Conservation (phyloP, 139 green algal species). For the Picochlorum costavermella region DNA sequence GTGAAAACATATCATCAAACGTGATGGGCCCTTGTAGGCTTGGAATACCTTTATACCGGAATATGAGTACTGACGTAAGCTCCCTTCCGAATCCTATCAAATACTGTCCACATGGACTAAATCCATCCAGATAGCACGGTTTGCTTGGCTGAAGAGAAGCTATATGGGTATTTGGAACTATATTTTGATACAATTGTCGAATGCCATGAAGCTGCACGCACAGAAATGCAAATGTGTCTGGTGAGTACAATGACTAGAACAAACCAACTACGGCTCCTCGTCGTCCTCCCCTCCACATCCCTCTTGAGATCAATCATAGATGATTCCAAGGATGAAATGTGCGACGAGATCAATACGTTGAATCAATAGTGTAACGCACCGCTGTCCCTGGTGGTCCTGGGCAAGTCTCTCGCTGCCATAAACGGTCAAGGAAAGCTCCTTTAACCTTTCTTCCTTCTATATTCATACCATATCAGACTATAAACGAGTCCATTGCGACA, state of each 20-base stretch:
- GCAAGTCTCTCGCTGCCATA: constrained; percentile 5
- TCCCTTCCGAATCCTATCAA: constrained; percentile 18
- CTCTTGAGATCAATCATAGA: too few relatives aligned
- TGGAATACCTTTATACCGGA: constrained; percentile 14
- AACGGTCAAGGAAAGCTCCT: not conserved
- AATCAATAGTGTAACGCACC: constrained; percentile 10
- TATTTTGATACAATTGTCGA: constrained; percentile 22
- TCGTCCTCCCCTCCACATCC: too few relatives aligned
- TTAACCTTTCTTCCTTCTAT: too few relatives aligned
- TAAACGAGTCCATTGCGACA: too few relatives aligned
- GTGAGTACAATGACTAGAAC: too few relatives aligned
- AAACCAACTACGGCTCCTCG: too few relatives aligned
- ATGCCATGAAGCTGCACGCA: constrained; percentile 11
- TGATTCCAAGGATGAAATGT: too few relatives aligned
- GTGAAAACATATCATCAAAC: constrained; percentile 20
- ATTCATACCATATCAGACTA: too few relatives aligned
- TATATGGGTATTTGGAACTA: constrained; percentile 19
- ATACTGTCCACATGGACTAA: constrained; percentile 20
- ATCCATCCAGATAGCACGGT: not conserved
- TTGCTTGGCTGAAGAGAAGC: constrained; percentile 3
- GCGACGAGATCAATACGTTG: not conserved
- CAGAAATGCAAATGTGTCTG: too few relatives aligned
- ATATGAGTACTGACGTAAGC: constrained; percentile 14
- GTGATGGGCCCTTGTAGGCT: not conserved
- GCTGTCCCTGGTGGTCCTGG: constrained; percentile 5